phyloP scores from a whole-genome alignment of 2,329 filamentous ascomycete species.

The Phaeosphaeriaceae sp. region DNA sequence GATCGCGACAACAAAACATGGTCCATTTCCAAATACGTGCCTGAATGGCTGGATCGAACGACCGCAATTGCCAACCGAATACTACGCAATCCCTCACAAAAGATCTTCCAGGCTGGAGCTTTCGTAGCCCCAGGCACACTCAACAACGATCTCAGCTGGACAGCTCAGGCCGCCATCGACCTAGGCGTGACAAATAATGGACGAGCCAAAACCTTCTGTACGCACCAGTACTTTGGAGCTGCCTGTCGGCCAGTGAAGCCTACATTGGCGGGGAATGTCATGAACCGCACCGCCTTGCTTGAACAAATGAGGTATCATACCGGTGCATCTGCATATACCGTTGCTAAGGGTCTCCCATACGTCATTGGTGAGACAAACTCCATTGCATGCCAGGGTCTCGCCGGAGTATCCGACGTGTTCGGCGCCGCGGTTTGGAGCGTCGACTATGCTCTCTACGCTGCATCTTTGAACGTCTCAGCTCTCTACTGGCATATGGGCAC shows the following conservation, averaged over 20 bases:
- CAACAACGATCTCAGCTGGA: conserved; percentile 17
- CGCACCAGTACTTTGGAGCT: conserved; percentile 25
- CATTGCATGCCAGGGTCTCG: conserved; percentile 67
- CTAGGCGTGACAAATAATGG: conserved; percentile 13
- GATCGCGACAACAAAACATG: conserved; percentile 21
- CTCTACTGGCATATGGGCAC: conserved; percentile 72
- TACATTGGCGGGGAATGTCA: conserved; percentile 67
- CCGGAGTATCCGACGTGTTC: conserved; percentile 70
- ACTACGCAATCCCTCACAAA: background rate
- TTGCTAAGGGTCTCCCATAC: conserved; percentile 55
- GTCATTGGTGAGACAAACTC: conserved; percentile 69
- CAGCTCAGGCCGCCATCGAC: conserved; percentile 20
- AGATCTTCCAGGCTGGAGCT: conserved; percentile 20
- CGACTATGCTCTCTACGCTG: conserved; percentile 68
- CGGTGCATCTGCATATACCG: conserved; percentile 50
- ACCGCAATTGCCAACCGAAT: conserved; percentile 11
- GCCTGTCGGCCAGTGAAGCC: conserved; percentile 20
- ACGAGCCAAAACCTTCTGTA: conserved; percentile 22
- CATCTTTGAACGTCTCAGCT: conserved; percentile 59
- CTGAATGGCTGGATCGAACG: conserved; percentile 21
- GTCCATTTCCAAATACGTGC: conserved; percentile 16
- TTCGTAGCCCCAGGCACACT: conserved; percentile 19
- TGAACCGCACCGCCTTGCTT: conserved; percentile 67
- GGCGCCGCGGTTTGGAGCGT: conserved; percentile 70
- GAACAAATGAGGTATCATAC: conserved; percentile 58